Evolutionary conservation across 352 stramenopile genomes (phyloP).

Genomic region (Globisporangium ultimum): DNA sequence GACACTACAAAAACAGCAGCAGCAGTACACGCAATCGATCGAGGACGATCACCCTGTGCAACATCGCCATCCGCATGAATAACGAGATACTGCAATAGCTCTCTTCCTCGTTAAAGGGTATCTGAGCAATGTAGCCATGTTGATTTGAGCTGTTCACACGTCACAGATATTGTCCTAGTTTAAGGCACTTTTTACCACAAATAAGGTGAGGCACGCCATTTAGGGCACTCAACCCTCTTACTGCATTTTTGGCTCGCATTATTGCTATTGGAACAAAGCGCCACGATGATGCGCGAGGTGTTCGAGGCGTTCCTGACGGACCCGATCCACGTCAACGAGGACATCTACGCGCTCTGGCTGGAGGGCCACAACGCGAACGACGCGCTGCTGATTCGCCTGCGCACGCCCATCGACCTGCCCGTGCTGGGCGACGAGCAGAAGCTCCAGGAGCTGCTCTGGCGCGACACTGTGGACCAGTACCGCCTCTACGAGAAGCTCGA

Average conservation of each 20-base stretch:
- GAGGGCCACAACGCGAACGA: constrained; percentile 62
- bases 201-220: background rate
- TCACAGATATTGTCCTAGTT: background rate
- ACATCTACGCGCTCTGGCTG: constrained; percentile 79
- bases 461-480: constrained; percentile 83
- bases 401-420: constrained; percentile 41
- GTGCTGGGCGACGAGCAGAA: constrained; percentile 47
- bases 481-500: constrained; percentile 82
- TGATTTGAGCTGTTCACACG: constrained; percentile 9
- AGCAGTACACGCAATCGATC: constrained; percentile 33
- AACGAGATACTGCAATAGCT: no score
- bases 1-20: constrained; percentile 38
- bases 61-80: background rate
- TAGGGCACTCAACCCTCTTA: background rate
- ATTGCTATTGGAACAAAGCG: background rate
- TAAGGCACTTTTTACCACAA: background rate
- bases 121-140: constrained; percentile 1
- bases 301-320: constrained; percentile 83
- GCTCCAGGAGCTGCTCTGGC: constrained; percentile 69
- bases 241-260: no score
- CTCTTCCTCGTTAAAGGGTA: no score
- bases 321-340: constrained; percentile 73
- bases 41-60: constrained; percentile 25
- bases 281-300: constrained; percentile 59
- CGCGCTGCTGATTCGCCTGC: constrained; percentile 46